Conservation (phyloP, 768 basidiomycete species). For the Tylopilus rubrobrunneus region DNA sequence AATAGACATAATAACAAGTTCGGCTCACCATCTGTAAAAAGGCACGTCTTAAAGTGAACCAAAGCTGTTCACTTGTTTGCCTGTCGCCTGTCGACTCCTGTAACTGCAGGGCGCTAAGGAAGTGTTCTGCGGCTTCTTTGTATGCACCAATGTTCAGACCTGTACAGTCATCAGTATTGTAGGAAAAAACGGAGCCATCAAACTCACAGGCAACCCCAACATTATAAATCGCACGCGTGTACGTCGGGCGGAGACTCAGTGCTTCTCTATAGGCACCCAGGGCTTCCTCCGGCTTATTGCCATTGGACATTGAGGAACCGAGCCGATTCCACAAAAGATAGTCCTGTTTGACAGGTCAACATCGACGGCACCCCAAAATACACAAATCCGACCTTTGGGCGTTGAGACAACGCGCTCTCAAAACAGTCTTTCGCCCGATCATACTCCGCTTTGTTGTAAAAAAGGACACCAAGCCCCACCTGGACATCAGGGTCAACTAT, state of each 20-base stretch:
- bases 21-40: slow-evolving; percentile 69
- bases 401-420: slow-evolving; percentile 73
- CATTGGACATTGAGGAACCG: slow-evolving; percentile 93
- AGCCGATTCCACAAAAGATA: slow-evolving; percentile 95
- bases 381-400: slow-evolving; percentile 56
- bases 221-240: slow-evolving; percentile 96
- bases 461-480: slow-evolving; percentile 87
- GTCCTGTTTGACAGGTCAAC: slow-evolving; percentile 46
- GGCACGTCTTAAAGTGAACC: slow-evolving; percentile 83
- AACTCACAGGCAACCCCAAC: slow-evolving; percentile 93
- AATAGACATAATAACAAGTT: background rate
- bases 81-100: slow-evolving; percentile 65
- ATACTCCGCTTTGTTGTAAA: slow-evolving; percentile 85
- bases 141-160: slow-evolving; percentile 94
- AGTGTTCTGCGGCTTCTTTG: slow-evolving; percentile 95
- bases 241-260: slow-evolving; percentile 85
- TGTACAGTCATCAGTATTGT: slow-evolving; percentile 29
- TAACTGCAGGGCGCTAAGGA: slow-evolving; percentile 77
- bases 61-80: slow-evolving; percentile 79
- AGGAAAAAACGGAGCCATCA: background rate
- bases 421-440: slow-evolving; percentile 94
- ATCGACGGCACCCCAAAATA: background rate
- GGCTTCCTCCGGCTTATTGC: slow-evolving; percentile 91
- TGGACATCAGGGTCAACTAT: slow-evolving; percentile 87
- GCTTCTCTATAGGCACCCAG: slow-evolving; percentile 88